Base-by-base conservation (phyloP, 78 protist species). In the Carpediemonas membranifera region DNA sequence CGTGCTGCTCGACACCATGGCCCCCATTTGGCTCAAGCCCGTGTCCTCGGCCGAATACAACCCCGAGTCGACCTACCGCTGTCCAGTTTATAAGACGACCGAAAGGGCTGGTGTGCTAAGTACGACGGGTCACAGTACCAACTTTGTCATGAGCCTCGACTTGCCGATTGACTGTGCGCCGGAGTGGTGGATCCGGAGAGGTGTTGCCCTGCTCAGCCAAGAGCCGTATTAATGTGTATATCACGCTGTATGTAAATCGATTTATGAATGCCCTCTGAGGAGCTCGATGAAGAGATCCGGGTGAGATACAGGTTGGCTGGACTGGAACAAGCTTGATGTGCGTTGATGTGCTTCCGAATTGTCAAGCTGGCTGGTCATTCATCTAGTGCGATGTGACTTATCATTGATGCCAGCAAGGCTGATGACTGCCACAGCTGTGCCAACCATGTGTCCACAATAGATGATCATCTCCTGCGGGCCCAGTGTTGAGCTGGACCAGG, bases 61-160 rank as follows among this genome's bases (percentile, higher is more conserved):
- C 47, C 47, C 47, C 47, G 47, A 41, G 21, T 13, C 5, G 21
- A 41, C 47, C n/a, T 89, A 85, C 67, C 19, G 9, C 25, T 78
- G 84, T 60, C 91, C 94, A 1, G 60, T 68, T 43, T 90, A 90
- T 84, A 73, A 67, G 56, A 84, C 84, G 15, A 65, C 76, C 35
- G 76, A n/a, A 31, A 60, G 94, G 3, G 62, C 75, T 0, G 94
- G 94, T 3, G 57, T 72, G 14, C 80, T 88, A 16, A 59, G 81
- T 27, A 88, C 93, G 25, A 90, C 91, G 1, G 87, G 90, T 15
- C 87, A 83, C 71, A 62, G 82, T 9, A 79, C 89, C 61, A 80
- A 84, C 66, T 87, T 72, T 44, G 79, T 87, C 36, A 59, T 80
- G 65, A 24, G 65, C 39, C 7, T 78, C 65, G 0, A 35, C 24